These are phyloP conservation scores for Peterozyma toletana DNA, from an alignment of 805 yeast species.

Conservation along the genomic window DNA sequence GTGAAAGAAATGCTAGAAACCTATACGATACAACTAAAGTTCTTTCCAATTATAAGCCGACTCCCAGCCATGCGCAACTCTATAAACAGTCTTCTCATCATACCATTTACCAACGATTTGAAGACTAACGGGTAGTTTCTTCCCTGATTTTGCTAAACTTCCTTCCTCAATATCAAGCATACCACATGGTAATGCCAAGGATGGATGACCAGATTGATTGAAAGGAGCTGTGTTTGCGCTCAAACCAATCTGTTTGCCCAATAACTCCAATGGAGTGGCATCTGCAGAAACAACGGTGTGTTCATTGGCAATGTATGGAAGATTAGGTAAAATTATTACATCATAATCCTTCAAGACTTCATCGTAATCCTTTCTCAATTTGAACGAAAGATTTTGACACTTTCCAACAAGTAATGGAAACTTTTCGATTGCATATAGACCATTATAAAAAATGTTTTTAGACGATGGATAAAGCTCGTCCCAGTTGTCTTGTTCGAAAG, in stretches of 20 bases:
- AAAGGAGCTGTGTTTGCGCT: constrained; percentile 28
- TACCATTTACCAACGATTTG: constrained; percentile 27
- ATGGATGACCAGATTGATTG: constrained; percentile 30
- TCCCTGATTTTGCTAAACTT: constrained; percentile 20
- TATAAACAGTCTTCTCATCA: constrained; percentile 22
- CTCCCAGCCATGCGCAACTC: constrained; percentile 30
- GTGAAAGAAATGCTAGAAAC: too few species aligned
- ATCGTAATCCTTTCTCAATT: constrained; percentile 24
- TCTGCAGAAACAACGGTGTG: constrained; percentile 15
- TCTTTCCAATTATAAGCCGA: constrained; percentile 18
- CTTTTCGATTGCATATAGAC: constrained; percentile 11
- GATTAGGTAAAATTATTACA: constrained; percentile 25
- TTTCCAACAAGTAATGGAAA: constrained; percentile 27
- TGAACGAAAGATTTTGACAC: constrained; percentile 23
- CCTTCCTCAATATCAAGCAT: constrained; percentile 13
- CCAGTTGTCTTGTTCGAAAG: neutral
- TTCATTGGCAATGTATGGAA: constrained; percentile 21
- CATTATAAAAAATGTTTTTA: too few species aligned
- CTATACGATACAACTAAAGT: too few species aligned
- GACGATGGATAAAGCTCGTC: too few species aligned
- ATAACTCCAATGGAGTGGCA: constrained; percentile 17
- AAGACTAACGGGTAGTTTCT: constrained; percentile 27
- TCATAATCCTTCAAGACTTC: constrained; percentile 22
- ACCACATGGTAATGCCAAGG: constrained; percentile 26
- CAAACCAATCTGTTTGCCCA: constrained; percentile 23